Percentiles rank a stretch among this genome's conserved stretches.
phyloP scores from a whole-genome alignment of 2,329 filamentous ascomycete species.

The Arthrobotrys sphaeroides region DNA sequence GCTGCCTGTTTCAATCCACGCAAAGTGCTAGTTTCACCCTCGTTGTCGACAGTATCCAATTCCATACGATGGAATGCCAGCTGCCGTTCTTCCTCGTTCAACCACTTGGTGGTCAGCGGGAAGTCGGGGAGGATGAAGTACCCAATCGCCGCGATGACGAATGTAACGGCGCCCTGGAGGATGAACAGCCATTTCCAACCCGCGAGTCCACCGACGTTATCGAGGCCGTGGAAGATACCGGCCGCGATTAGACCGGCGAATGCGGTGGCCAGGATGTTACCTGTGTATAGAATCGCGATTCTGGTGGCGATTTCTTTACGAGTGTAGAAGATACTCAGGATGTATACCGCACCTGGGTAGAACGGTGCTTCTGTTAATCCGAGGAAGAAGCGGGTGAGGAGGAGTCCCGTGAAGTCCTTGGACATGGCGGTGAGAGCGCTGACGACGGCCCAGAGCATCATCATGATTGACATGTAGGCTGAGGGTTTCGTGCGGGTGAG shows the following conservation, averaged over 20 bases:
- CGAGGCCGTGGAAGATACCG: conserved; percentile 69
- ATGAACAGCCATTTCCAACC: conserved; percentile 73
- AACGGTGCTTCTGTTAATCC: conserved; percentile 65
- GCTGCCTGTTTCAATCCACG: conserved; percentile 66
- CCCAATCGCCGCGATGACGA: conserved; percentile 55
- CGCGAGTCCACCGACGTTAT: conserved; percentile 66
- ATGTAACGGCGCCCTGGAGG: conserved; percentile 62
- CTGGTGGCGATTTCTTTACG: conserved; percentile 68
- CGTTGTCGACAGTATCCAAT: conserved; percentile 66
- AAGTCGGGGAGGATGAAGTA: conserved; percentile 61
- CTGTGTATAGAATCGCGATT: conserved; percentile 70
- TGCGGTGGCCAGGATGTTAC: conserved; percentile 70
- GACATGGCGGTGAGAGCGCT: conserved; percentile 63
- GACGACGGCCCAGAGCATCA: conserved; percentile 63
- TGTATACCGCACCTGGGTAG: conserved; percentile 71
- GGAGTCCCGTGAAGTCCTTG: conserved; percentile 62
- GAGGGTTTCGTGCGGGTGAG: conserved; percentile 60
- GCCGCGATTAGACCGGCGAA: conserved; percentile 70
- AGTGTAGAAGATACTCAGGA: conserved; percentile 75
- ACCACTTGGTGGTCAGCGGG: conserved; percentile 63
- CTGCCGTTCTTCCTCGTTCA: conserved; percentile 64
- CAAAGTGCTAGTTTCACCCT: conserved; percentile 63
- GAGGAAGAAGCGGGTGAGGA: conserved; percentile 63
- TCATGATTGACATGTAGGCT: conserved; percentile 58
- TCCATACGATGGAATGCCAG: conserved; percentile 65